A percentile compares a stretch with the other conserved stretches of the same genome.
phyloP scores from a whole-genome alignment of 805 yeast species.

The Candida caryicola region DNA sequence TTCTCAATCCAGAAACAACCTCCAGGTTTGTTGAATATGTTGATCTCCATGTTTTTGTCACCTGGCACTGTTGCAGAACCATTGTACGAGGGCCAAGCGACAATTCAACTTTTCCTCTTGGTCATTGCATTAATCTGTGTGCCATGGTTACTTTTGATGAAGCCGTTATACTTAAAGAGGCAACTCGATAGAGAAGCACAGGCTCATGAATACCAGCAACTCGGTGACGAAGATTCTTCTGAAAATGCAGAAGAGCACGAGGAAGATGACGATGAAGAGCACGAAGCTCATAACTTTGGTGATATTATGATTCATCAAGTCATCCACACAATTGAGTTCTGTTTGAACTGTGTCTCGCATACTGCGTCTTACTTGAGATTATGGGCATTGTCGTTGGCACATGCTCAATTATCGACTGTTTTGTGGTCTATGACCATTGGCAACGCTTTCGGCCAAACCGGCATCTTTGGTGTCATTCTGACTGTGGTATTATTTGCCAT shows the following conservation, averaged over 20 bases:
- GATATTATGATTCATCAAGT: conserved; percentile 78
- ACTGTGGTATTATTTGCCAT: conserved; percentile 62
- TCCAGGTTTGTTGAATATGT: conserved; percentile 71
- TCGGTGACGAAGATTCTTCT: conserved; percentile 14
- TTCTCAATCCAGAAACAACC: conserved; percentile 57
- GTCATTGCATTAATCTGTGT: conserved; percentile 63
- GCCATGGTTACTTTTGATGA: conserved; percentile 68
- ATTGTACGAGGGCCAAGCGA: conserved; percentile 62
- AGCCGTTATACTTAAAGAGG: conserved; percentile 52
- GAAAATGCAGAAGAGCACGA: conserved; percentile 20
- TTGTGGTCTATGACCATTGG: conserved; percentile 75
- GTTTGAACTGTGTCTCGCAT: conserved; percentile 75
- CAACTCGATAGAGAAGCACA: conserved; percentile 30
- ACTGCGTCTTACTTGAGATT: conserved; percentile 75
- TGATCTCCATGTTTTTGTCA: conserved; percentile 70
- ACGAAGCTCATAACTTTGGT: conserved; percentile 46
- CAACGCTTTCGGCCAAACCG: conserved; percentile 57
- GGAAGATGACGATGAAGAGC: conserved; percentile 37
- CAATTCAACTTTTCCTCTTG: conserved; percentile 56
- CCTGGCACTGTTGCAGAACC: conserved; percentile 69
- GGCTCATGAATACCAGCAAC: conserved; percentile 21
- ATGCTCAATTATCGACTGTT: conserved; percentile 73
- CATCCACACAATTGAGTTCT: conserved; percentile 76
- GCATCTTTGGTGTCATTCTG: conserved; percentile 53
- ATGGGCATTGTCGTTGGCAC: conserved; percentile 79